These are phyloP conservation scores for Aschersonia sp. DNA, from an alignment of 2,329 filamentous ascomycete genomes.

Conservation along the genomic window DNA sequence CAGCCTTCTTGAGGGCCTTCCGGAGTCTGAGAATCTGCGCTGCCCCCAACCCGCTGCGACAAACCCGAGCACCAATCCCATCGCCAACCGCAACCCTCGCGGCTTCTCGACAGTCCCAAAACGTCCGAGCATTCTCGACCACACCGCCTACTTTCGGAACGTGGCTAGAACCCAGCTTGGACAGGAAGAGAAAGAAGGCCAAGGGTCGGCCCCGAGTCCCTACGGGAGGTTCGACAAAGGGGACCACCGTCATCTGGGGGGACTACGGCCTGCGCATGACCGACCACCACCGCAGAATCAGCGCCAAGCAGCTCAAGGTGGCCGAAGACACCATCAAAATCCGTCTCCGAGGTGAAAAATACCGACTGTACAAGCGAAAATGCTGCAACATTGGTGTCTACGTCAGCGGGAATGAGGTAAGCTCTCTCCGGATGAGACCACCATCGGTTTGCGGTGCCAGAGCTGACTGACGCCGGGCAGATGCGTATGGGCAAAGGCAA, in stretches of 20 bases:
- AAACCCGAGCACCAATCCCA: constrained; percentile 18
- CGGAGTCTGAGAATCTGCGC: constrained; percentile 30
- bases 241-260: constrained; percentile 91
- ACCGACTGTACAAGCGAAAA: constrained; percentile 81
- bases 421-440: background rate
- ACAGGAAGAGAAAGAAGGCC: constrained; percentile 74
- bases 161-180: constrained; percentile 69
- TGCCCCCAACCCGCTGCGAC: constrained; percentile 21
- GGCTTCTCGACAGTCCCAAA: constrained; percentile 22
- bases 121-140: constrained; percentile 57
- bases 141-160: constrained; percentile 43
- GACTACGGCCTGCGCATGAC: constrained; percentile 89
- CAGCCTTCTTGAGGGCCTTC: constrained; percentile 30
- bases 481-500: constrained; percentile 99
- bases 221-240: constrained; percentile 80
- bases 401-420: constrained; percentile 79
- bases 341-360: constrained; percentile 79
- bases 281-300: constrained; percentile 85
- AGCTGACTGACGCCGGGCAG: constrained; percentile 18
- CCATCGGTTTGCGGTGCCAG: background rate
- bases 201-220: constrained; percentile 80
- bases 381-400: constrained; percentile 91
- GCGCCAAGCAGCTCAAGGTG: constrained; percentile 71
- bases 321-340: constrained; percentile 89
- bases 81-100: constrained; percentile 13